These are phyloP conservation scores for Umbelopsis ramanniana DNA, from an alignment of 192 early-diverging fungal species.

Conservation along the genomic window DNA sequence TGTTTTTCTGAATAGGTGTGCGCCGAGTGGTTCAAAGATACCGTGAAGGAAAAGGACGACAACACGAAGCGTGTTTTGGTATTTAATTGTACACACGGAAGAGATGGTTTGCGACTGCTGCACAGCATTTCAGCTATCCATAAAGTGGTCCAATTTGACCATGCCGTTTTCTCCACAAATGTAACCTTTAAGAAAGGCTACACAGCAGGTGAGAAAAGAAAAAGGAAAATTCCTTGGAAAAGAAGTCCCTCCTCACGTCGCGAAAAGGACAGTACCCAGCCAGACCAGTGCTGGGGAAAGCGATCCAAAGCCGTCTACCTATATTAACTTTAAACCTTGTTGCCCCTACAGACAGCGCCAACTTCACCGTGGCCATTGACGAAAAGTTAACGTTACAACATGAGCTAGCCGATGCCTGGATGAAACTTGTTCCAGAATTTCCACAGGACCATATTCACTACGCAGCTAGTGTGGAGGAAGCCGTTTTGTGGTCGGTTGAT, in stretches of 20 bases:
- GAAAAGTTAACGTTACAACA: constrained; percentile 64
- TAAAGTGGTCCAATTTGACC: constrained; percentile 51
- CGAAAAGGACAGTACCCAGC: too few relatives aligned
- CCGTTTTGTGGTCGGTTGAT: constrained; percentile 57
- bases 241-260: too few relatives aligned
- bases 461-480: constrained; percentile 65
- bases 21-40: constrained; percentile 54
- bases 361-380: constrained; percentile 69
- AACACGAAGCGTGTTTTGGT: constrained; percentile 62
- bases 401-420: constrained; percentile 63
- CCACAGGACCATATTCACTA: constrained; percentile 38
- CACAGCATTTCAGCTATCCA: constrained; percentile 57
- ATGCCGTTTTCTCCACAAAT: constrained; percentile 85
- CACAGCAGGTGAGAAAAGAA: constrained; percentile 32
- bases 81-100: constrained; percentile 87
- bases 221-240: not conserved
- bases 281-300: too few relatives aligned
- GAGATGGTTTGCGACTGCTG: constrained; percentile 70
- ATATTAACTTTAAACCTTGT: constrained; percentile 1
- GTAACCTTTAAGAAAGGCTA: constrained; percentile 50
- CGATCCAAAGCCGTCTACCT: too few relatives aligned
- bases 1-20: constrained; percentile 39
- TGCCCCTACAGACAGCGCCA: constrained; percentile 62
- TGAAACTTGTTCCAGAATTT: constrained; percentile 35
- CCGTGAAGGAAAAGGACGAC: constrained; percentile 19